Percentiles rank a stretch among this genome's conserved stretches.
Conservation (phyloP, 2,329 filamentous ascomycete species). For the Blastomyces parvus region DNA sequence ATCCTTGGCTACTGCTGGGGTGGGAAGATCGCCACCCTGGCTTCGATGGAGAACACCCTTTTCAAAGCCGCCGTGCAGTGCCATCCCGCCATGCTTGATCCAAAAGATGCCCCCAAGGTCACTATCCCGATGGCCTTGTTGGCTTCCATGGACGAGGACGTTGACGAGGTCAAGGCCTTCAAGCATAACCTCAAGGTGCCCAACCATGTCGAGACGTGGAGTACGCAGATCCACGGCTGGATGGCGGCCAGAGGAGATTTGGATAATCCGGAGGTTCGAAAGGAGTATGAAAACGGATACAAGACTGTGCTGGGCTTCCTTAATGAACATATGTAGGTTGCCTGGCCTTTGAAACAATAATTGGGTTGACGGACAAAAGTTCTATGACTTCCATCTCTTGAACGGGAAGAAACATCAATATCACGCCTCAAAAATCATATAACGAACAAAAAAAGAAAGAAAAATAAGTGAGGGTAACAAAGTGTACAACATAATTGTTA, state of each 20-base stretch:
- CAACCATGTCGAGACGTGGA: constrained; percentile 25
- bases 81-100: constrained; percentile 49
- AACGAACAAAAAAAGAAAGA: not conserved
- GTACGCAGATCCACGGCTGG: constrained; percentile 28
- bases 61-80: constrained; percentile 46
- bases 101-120: constrained; percentile 43
- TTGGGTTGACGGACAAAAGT: not conserved
- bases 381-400: not conserved
- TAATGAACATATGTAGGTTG: constrained; percentile 21
- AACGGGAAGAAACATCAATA: not conserved
- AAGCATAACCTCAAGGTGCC: constrained; percentile 23
- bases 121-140: constrained; percentile 47
- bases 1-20: constrained; percentile 51
- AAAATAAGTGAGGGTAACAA: not conserved
- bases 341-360: not conserved
- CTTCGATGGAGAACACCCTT: constrained; percentile 37
- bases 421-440: not conserved
- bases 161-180: constrained; percentile 31
- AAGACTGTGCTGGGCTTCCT: constrained; percentile 24
- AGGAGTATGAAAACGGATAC: constrained; percentile 28
- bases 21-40: constrained; percentile 43
- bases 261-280: constrained; percentile 22
- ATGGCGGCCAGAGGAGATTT: constrained; percentile 25
- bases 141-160: constrained; percentile 44
- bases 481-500: not conserved